These are phyloP conservation scores for Pyrenopolyporus hunteri DNA, from an alignment of 495 filamentous ascomycete species.

Conservation along the genomic window DNA sequence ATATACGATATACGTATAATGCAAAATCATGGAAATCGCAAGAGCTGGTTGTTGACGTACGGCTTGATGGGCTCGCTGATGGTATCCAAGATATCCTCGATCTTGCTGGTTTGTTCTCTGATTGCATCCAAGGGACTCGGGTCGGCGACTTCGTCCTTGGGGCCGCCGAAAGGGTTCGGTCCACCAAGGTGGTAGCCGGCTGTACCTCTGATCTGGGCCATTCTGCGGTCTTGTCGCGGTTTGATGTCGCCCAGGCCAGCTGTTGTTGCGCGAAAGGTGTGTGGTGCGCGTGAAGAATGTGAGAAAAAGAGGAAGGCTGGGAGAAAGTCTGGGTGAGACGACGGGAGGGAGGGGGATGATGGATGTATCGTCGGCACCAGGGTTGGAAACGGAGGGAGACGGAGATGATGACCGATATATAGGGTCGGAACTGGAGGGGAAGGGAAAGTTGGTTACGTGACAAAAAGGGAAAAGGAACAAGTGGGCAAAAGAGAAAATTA, in stretches of 20 bases:
- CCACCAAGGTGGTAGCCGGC: slow-evolving; percentile 92
- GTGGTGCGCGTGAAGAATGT: slow-evolving; percentile 13
- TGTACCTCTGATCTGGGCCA: slow-evolving; percentile 96
- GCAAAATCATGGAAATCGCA: not conserved
- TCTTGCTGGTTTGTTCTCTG: slow-evolving; percentile 94
- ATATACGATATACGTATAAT: not conserved
- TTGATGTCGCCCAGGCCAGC: slow-evolving; percentile 30
- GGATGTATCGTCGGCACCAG: not conserved
- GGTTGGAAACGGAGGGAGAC: not conserved
- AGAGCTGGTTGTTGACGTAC: slow-evolving; percentile 64
- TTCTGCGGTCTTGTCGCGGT: slow-evolving; percentile 44
- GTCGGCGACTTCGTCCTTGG: slow-evolving; percentile 66
- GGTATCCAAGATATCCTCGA: slow-evolving; percentile 92
- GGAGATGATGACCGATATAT: not conserved
- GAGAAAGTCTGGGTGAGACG: not conserved
- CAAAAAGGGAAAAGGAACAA: not conserved
- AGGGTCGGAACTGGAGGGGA: not conserved
- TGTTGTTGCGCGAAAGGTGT: slow-evolving; percentile 25
- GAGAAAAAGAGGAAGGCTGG: not conserved
- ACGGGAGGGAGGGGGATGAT: not conserved
- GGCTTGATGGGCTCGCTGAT: slow-evolving; percentile 91
- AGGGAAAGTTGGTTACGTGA: not conserved
- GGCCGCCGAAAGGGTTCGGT: slow-evolving; percentile 71
- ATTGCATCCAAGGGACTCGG: slow-evolving; percentile 90
- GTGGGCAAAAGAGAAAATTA: no score